Base-by-base conservation (phyloP, 75 land plant genomes). In the Selaginella moellendorffii region DNA sequence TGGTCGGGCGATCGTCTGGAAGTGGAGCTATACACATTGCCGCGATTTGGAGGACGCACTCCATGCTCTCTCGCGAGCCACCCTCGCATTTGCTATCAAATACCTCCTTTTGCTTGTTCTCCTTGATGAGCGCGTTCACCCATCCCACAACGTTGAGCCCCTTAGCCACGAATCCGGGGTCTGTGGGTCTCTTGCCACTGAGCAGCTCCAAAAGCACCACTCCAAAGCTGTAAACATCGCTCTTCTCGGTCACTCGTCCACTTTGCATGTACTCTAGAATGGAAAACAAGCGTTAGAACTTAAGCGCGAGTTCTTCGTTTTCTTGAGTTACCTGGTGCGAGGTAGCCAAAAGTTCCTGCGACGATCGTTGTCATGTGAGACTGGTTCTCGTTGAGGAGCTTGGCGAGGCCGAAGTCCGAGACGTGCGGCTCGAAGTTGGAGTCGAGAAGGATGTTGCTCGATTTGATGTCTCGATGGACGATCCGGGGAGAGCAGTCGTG, bases 361-460 rank as follows among this genome's bases (percentile, higher is more conserved):
- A 90, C 88, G 27, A 87, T 82, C 21, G 93, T 90, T 1, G 97
- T 87, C n/a, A 90, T 82, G 75, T 90, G 92, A 14, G 87, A 71
- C 51, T 80, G 81, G 56, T 79, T 84, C 36, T 87, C 92, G 54
- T 82, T 85, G 52, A 88, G 61, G 27, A 91, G 77, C 62, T 91
- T 91, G 26, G 93, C 97, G 58, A 91, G 79, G 19, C 97, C 97
- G 79, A 88, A 91, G 74, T 91, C 97, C 26, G 97, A 91, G 2
- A 91, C 86, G 67, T 77, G 95, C 21, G 97, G 86, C 66, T 91
- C 86, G 36, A 91, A 62, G 66, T 83, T 88, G 23, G 71, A 74
- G 69, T 89, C 93, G 26, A 91, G 78, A 10, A 91, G 77, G 20
- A 91, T 83, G 54, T 91, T 91, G 79, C 86, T 91, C 14, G 97